These are phyloP conservation scores for Moelleriella libera DNA, from an alignment of 2,329 filamentous ascomycete genomes.

Conservation along the genomic window DNA sequence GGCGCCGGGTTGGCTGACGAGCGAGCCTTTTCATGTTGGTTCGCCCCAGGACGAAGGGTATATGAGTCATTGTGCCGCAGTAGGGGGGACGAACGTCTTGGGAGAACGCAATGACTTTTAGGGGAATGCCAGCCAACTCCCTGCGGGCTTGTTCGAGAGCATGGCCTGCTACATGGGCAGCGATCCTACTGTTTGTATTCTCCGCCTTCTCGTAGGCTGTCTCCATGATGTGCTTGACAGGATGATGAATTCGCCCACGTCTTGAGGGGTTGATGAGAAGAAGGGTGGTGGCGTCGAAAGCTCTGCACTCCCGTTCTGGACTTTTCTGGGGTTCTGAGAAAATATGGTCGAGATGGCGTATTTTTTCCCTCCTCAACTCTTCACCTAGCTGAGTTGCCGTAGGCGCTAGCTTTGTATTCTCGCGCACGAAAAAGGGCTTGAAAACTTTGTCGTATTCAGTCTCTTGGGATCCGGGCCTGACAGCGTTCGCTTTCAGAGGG, in stretches of 20 bases:
- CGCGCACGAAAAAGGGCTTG: conserved; percentile 66
- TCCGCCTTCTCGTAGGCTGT: conserved; percentile 34
- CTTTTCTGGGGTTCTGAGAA: conserved; percentile 31
- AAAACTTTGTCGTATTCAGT: conserved; percentile 59
- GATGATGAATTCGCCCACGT: conserved; percentile 33
- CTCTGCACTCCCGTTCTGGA: conserved; percentile 14
- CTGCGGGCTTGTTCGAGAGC: conserved; percentile 18
- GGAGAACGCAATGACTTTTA: conserved; percentile 48
- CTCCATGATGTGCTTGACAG: conserved; percentile 48
- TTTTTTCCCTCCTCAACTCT: conserved; percentile 37
- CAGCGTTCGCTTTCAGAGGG: conserved; percentile 12
- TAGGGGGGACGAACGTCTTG: conserved; percentile 58
- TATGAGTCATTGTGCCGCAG: conserved; percentile 55
- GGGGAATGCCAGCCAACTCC: conserved; percentile 37
- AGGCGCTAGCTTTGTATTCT: conserved; percentile 57
- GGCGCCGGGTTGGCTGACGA: conserved; percentile 35
- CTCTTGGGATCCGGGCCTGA: conserved; percentile 8
- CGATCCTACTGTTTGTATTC: conserved; percentile 17
- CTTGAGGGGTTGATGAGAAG: conserved; percentile 27
- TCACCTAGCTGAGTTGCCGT: conserved; percentile 42
- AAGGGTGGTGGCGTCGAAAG: conserved; percentile 29
- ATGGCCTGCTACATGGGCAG: conserved; percentile 18
- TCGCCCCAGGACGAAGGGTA: conserved; percentile 28
- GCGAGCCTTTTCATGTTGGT: conserved; percentile 36
- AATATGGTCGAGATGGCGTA: conserved; percentile 36